phyloP scores from a whole-genome alignment of 345 rosid genomes.

The Streptanthus diversifolius region DNA sequence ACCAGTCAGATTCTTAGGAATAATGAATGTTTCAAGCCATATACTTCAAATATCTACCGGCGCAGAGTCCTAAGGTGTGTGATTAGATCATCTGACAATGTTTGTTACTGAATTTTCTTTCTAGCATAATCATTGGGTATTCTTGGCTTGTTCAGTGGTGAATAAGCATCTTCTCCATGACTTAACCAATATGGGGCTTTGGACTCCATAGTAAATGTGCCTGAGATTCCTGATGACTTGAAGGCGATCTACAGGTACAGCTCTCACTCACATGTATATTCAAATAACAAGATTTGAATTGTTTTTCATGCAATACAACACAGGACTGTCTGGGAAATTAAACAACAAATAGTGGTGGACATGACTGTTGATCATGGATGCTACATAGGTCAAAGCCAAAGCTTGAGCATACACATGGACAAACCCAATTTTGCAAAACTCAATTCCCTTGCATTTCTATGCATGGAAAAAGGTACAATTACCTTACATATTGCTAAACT shows the following conservation, averaged over 20 bases:
- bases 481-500: not conserved
- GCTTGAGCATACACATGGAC: conserved; percentile 87
- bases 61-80: conserved; percentile 70
- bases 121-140: not conserved
- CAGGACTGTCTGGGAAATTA: conserved; percentile 98
- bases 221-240: conserved; percentile 65
- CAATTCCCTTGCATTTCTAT: conserved; percentile 74
- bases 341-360: conserved; percentile 75
- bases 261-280: not conserved
- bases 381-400: conserved; percentile 89
- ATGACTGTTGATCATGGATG: conserved; percentile 92
- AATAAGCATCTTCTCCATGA: conserved; percentile 95
- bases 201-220: conserved; percentile 77
- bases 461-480: conserved; percentile 73
- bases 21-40: conserved; percentile 82
- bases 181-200: conserved; percentile 76
- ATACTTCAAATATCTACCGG: conserved; percentile 76
- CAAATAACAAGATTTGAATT: not conserved
- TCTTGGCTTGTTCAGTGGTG: conserved; percentile 50
- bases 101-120: not conserved
- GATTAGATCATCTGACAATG: not conserved
- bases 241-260: conserved; percentile 68
- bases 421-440: conserved; percentile 75
- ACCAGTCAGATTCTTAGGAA: conserved; percentile 93
- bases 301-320: not conserved